A percentile compares a stretch with the other conserved stretches of the same genome.
phyloP scores from a whole-genome alignment of 1,284 basidiomycete genomes.

The Wallemia ichthyophaga region DNA sequence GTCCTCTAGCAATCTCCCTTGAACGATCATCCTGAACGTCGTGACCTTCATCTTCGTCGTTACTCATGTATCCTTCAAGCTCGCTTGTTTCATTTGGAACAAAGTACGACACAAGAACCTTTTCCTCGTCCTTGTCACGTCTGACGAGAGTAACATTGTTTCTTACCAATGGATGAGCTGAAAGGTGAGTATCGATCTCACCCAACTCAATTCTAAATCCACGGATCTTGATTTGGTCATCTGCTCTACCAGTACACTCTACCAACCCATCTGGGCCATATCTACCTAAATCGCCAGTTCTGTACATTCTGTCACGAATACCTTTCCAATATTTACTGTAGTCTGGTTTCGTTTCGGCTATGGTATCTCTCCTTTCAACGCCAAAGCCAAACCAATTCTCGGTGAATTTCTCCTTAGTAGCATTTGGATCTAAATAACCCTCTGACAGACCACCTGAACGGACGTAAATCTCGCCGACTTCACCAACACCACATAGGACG shows the following conservation, averaged over 20 bases:
- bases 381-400: conserved; percentile 54
- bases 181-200: conserved; percentile 90
- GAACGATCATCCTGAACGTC: conserved; percentile 25
- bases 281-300: conserved; percentile 81
- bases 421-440: conserved; percentile 63
- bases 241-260: conserved; percentile 87
- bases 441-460: conserved; percentile 86
- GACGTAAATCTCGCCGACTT: conserved; percentile 96
- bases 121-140: conserved; percentile 97
- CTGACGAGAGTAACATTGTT: conserved; percentile 94
- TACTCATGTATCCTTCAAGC: conserved; percentile 40
- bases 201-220: conserved; percentile 97
- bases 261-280: conserved; percentile 81
- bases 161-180: conserved; percentile 67
- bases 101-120: conserved; percentile 92
- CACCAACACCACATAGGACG: conserved; percentile 72
- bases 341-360: conserved; percentile 32
- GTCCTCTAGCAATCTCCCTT: conserved; percentile 31
- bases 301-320: conserved; percentile 92
- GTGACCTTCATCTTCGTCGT: conserved; percentile 10
- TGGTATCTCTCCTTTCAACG: conserved; percentile 32
- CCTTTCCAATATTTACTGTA: conserved; percentile 72
- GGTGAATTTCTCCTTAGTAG: conserved; percentile 72
- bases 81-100: conserved; percentile 53
- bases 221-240: conserved; percentile 98